phyloP scores from a whole-genome alignment of 345 rosid species.

The Eucalyptus victrix region DNA sequence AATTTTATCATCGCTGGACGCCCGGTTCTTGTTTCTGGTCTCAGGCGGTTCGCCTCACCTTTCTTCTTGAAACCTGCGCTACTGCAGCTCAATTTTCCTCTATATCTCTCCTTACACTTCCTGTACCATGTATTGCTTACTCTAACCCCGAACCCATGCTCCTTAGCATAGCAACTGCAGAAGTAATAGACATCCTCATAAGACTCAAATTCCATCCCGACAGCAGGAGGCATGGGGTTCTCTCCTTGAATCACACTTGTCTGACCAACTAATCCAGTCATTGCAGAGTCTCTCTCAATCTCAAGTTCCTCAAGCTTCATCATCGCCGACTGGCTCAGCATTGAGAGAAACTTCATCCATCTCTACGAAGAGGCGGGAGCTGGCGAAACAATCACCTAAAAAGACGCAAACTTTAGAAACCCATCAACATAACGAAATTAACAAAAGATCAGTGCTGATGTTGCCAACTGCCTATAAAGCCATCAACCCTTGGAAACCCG shows the following conservation, averaged over 20 bases:
- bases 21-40: slow-evolving; percentile 82
- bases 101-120: slow-evolving; percentile 77
- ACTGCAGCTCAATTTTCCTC: slow-evolving; percentile 83
- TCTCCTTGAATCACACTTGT: slow-evolving; percentile 17
- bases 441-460: not conserved
- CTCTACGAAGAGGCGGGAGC: not conserved
- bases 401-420: not conserved
- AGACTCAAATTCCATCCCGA: slow-evolving; percentile 72
- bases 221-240: slow-evolving; percentile 31
- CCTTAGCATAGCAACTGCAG: slow-evolving; percentile 66
- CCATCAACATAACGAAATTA: not conserved
- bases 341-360: slow-evolving; percentile 48
- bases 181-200: slow-evolving; percentile 74
- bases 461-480: not conserved
- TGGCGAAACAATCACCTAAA: not conserved
- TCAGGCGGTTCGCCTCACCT: slow-evolving; percentile 47
- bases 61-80: slow-evolving; percentile 79
- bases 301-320: slow-evolving; percentile 19
- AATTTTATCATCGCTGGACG: slow-evolving; percentile 72
- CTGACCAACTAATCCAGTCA: slow-evolving; percentile 1
- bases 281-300: slow-evolving; percentile 1
- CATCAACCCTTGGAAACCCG: no score
- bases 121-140: slow-evolving; percentile 86
- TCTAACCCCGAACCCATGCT: slow-evolving; percentile 65
- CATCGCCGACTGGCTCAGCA: slow-evolving; percentile 21